Evolutionary conservation across 108 stramenopile species (phyloP).

Genomic region (Conticribra guillardii): DNA sequence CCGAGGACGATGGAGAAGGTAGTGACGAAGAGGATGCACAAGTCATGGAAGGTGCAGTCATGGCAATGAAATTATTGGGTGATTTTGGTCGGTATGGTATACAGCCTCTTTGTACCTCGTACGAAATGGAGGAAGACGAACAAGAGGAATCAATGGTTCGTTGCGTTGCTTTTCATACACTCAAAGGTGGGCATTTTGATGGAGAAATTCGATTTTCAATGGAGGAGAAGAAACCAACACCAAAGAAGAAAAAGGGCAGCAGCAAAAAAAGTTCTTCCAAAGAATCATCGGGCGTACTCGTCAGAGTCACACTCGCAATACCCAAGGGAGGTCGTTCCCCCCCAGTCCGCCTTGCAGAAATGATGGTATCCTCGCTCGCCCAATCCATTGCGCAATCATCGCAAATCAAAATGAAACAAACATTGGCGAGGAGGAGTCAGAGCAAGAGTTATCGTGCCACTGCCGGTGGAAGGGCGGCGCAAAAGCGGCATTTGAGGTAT

Average conservation of each 20-base stretch:
- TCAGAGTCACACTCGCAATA: slow-evolving; percentile 55
- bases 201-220: slow-evolving; percentile 67
- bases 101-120: slow-evolving; percentile 51
- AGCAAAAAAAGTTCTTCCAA: not conserved
- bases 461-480: slow-evolving; percentile 49
- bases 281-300: slow-evolving; percentile 16
- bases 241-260: not conserved
- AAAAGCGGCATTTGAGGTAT: slow-evolving; percentile 62
- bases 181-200: slow-evolving; percentile 77
- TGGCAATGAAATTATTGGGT: slow-evolving; percentile 69
- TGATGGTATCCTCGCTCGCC: slow-evolving; percentile 49
- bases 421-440: slow-evolving; percentile 56
- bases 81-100: slow-evolving; percentile 70
- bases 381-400: slow-evolving; percentile 60
- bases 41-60: slow-evolving; percentile 37
- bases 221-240: slow-evolving; percentile 13
- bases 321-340: slow-evolving; percentile 58
- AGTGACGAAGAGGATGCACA: slow-evolving; percentile 6
- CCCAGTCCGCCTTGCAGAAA: slow-evolving; percentile 36
- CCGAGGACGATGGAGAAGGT: slow-evolving; percentile 28
- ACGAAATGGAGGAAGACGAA: slow-evolving; percentile 32
- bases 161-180: slow-evolving; percentile 55
- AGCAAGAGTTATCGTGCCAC: slow-evolving; percentile 56
- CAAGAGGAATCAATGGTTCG: slow-evolving; percentile 5
- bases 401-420: slow-evolving; percentile 55